These are phyloP conservation scores for Naegleria gruberi DNA, from an alignment of 208 protist species.

Conservation along the genomic window DNA sequence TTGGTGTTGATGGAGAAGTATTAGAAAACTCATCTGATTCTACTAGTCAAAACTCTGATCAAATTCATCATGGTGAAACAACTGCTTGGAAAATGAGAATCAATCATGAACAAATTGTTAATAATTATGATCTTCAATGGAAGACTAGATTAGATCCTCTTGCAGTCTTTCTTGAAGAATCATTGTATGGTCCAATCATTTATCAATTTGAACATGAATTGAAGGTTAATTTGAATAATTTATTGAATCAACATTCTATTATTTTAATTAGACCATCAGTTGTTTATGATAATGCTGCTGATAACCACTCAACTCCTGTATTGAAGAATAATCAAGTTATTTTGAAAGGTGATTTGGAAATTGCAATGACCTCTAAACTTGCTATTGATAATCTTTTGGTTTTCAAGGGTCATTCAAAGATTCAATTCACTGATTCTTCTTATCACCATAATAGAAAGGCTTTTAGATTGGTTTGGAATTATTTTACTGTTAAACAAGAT, in stretches of 20 bases:
- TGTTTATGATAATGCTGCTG: background rate
- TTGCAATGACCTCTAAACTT: background rate
- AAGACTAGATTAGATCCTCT: slow-evolving; percentile 5
- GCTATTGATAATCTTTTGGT: background rate
- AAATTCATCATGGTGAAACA: background rate
- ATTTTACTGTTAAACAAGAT: background rate
- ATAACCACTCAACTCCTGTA: background rate
- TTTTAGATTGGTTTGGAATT: background rate
- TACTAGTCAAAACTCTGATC: background rate
- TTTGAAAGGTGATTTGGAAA: background rate
- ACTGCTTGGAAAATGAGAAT: no score
- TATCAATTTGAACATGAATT: slow-evolving; percentile 1
- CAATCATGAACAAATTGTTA: background rate
- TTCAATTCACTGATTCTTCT: slow-evolving; percentile 1
- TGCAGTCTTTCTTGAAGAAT: background rate
- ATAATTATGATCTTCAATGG: background rate
- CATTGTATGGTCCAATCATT: background rate
- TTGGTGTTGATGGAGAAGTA: background rate
- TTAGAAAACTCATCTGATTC: background rate
- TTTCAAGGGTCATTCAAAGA: background rate
- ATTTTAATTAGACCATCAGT: background rate
- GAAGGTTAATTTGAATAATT: background rate
- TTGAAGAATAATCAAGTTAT: background rate
- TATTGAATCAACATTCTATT: background rate
- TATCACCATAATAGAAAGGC: background rate